Evolutionary conservation across 441 rosid genomes (phyloP), one percentile per base, ranked within the genome.

Genomic region (Populus hybrid): DNA sequence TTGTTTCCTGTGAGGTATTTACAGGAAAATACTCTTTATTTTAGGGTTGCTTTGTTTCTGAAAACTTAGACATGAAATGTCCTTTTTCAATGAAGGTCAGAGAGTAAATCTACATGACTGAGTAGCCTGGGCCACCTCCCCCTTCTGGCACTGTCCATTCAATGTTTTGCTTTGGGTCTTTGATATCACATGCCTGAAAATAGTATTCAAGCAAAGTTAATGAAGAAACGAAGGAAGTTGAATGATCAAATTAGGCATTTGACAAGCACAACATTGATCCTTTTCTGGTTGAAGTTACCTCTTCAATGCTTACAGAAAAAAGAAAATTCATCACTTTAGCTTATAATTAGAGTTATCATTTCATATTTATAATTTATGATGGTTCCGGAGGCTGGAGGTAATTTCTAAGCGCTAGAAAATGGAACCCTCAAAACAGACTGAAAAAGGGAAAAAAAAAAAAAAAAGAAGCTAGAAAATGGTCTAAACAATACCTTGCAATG

Each of bases 61-160:
- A 16, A 53, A 53, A 53, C 61, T 16, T 18, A 18, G 0, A 53
- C 61, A 53, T 53, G 61, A 53, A 53, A 6, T 18, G 61, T 53
- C 61, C 21, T 0, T 53, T 53, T 53, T 53, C 61, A 53, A 16
- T 53, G n/a, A 53, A 16, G 61, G n/a, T 53, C n/a, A 53, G 3
- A 53, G 6, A 70, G 61, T 16, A 42, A 61, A 57, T 69, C 86
- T 88, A 94, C 98, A 92, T 89, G 72, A 88, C 82, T 30, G 97
- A 87, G 87, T 95, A 94, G 70, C 95, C 90, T 10, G 98, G 99
- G 53, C 99, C 98, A 16, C 98, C 99, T 5, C 98, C 97, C 20
- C 98, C 99, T 86, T 90, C 99, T 30, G 98, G 97, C 70, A 94
- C 98, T 6, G 95, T 94, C 99, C 99, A 94, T 81, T 91, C 89